Evolutionary conservation across 257 asterid genomes (phyloP), one percentile per base, ranked within the genome.

Genomic region (Jacaranda mimosifolia): DNA sequence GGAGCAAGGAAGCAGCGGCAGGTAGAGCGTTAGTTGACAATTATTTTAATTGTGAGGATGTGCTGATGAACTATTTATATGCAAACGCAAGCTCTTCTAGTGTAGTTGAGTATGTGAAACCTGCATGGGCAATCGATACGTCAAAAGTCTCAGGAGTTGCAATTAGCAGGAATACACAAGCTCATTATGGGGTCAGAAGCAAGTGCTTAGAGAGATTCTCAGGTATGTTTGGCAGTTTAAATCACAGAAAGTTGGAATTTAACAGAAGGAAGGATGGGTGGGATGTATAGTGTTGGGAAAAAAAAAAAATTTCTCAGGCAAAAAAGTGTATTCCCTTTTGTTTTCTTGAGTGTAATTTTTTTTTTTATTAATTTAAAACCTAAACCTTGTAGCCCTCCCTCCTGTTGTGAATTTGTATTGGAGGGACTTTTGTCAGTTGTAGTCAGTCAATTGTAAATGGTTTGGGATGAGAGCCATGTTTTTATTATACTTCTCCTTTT

Each of bases 111-210:
- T 94, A 93, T 14, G 91, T 93, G 42, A 84, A 70, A 43, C 96
- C 98, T 0, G 83, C 91, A 1, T 90, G 94, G 96, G 94, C 94
- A 2, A 71, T 93, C 4, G 98, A 93, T 58, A 91, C 92, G 2
- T 96, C 98, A 48, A 96, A 93, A 52, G 78, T 96, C 59, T 96
- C 98, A 0, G 92, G 91, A 0, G 99, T 91, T 3, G 99, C 97
- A 4, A 96, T 92, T 17, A 92, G 97, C 57, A 80, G 96, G 77
- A 90, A 92, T 32, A 90, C 97, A 12, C 85, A 87, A 1, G 88
- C 90, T 43, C 97, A 92, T 77, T 92, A 92, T 73, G 86, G 86
- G 5, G 84, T 89, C 7, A 85, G 96, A 57, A 90, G 97, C 82
- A 85, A 81, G 8, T 92, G 97, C 55, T 86, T 92, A 40, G 66